These are phyloP conservation scores for Aspergillus haitiensis DNA, from an alignment of 495 filamentous ascomycete genomes.

Conservation along the genomic window DNA sequence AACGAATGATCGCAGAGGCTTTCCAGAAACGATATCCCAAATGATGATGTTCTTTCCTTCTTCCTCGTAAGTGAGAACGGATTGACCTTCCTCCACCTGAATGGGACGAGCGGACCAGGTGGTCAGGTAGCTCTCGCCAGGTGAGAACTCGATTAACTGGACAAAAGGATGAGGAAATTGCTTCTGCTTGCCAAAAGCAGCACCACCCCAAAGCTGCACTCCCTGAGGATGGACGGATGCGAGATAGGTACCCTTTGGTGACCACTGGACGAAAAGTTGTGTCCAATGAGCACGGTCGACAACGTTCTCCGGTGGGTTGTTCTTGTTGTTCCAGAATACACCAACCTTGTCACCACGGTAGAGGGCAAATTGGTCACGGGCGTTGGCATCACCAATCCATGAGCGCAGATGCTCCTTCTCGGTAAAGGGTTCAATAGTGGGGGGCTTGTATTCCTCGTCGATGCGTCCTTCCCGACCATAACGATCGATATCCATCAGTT, in stretches of 20 bases:
- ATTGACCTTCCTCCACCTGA: slow-evolving; percentile 83
- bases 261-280: slow-evolving; percentile 96
- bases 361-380: slow-evolving; percentile 91
- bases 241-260: slow-evolving; percentile 88
- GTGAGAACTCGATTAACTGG: slow-evolving; percentile 94
- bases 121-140: slow-evolving; percentile 86
- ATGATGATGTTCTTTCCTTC: slow-evolving; percentile 99
- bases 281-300: slow-evolving; percentile 95
- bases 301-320: slow-evolving; percentile 79
- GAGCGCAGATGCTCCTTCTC: slow-evolving; percentile 94
- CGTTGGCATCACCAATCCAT: slow-evolving; percentile 82
- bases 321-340: slow-evolving; percentile 97
- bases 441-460: slow-evolving; percentile 82
- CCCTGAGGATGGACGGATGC: slow-evolving; percentile 93
- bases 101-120: slow-evolving; percentile 96
- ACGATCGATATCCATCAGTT: slow-evolving; percentile 94
- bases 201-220: slow-evolving; percentile 94
- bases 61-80: slow-evolving; percentile 80
- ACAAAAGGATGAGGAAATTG: slow-evolving; percentile 93
- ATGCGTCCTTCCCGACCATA: slow-evolving; percentile 92
- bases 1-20: slow-evolving; percentile 87
- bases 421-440: slow-evolving; percentile 72
- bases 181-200: slow-evolving; percentile 83
- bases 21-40: slow-evolving; percentile 91
- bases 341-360: slow-evolving; percentile 86